These are phyloP conservation scores for Pseudogymnoascus sp. DNA, from an alignment of 2,329 filamentous ascomycete species.

Conservation along the genomic window DNA sequence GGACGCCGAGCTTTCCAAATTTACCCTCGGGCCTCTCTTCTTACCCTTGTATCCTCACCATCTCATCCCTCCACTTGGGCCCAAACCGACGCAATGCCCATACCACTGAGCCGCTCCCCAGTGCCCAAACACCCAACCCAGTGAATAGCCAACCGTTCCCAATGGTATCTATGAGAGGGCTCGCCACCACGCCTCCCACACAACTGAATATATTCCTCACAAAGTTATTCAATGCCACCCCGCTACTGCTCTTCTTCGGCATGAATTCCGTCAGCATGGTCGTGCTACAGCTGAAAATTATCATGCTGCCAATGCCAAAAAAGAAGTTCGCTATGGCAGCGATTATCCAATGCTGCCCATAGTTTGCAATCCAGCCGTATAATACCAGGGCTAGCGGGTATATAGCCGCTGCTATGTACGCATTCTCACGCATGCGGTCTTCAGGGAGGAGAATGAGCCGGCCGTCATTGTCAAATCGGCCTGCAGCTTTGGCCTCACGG, in stretches of 20 bases:
- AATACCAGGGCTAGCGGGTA: constrained; percentile 65
- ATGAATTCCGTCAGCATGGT: constrained; percentile 86
- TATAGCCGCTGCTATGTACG: constrained; percentile 64
- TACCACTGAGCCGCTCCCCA: constrained; percentile 49
- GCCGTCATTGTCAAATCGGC: constrained; percentile 60
- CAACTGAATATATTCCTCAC: constrained; percentile 72
- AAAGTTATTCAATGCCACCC: constrained; percentile 77
- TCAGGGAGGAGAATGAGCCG: constrained; percentile 64
- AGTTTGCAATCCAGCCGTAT: constrained; percentile 68
- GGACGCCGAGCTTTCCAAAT: neutral
- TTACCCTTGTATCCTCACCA: constrained; percentile 40
- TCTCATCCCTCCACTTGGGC: constrained; percentile 53
- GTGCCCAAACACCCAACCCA: constrained; percentile 42
- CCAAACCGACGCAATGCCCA: constrained; percentile 55
- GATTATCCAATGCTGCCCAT: constrained; percentile 57
- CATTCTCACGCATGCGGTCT: constrained; percentile 77
- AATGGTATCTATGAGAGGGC: constrained; percentile 63
- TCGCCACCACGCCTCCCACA: constrained; percentile 60
- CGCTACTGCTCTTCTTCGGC: constrained; percentile 60
- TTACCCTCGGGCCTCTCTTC: constrained; percentile 11
- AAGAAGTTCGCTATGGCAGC: constrained; percentile 60
- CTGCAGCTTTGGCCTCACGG: constrained; percentile 63
- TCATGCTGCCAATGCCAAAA: constrained; percentile 72
- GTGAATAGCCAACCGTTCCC: constrained; percentile 75
- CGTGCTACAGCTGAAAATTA: constrained; percentile 43